Base-by-base conservation (phyloP, 164 flowering plant genomes). In the Tetrastigma voinierianum region DNA sequence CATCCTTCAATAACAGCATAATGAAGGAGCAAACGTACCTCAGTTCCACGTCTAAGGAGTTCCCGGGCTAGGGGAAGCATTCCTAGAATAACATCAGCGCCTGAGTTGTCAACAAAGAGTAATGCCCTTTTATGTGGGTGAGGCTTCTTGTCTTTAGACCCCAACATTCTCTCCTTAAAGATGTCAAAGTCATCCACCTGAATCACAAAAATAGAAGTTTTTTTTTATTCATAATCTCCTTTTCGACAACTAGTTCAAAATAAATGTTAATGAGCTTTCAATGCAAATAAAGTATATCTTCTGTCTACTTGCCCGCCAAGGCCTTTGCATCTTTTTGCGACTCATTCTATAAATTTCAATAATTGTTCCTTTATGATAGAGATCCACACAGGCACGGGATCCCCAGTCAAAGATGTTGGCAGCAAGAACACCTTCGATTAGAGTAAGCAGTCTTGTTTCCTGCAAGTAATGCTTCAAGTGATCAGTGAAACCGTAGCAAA, bases 331-430 rank as follows among this genome's bases (percentile, higher is more conserved):
- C 78, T 96, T 96, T 48, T 88, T 78, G 66, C 98, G 96, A 73
- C 99, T 96, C 99, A 96, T 93, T 66, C 96, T 86, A 68, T 96
- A 96, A 57, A 96, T 91, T 72, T 96, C 99, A 74, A 96, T 93
- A 46, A 93, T 96, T 21, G 97, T 96, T 62, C 99, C 99, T 72
- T 93, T 83, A 53, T 87, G 98, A 80, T 96, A 96, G 60, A 96
- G 97, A 75, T 96, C 99, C 72, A 96, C 98, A 77, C 99, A 96
- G 23, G 99, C 98, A 66, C 97, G 97, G 9, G 99, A 89, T 73
- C 99, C 99, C 99, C 99, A 96, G 64, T 96, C 99, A 77, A 96
- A 96, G 67, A 96, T 96, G 77, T 96, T 96, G 74, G 99, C 99
- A 73, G 99, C 99, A 70, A 96, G 97, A 67, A 93, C 99, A 59